Conservation (phyloP, 1,284 basidiomycete species). For the Singerocomus inundabilis region DNA sequence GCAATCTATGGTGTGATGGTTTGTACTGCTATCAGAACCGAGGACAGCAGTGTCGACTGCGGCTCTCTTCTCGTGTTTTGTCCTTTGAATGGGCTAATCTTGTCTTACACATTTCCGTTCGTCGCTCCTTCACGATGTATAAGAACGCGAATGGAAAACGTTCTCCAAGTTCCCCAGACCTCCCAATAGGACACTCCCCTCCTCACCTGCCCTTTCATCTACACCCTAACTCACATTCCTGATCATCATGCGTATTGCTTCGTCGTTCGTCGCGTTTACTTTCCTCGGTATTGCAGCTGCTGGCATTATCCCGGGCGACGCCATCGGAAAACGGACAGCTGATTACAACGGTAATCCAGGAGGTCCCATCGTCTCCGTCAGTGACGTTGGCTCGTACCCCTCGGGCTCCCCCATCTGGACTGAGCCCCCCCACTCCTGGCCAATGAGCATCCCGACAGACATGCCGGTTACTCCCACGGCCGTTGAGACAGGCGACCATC, state of each 20-base stretch:
- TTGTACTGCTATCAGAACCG: neutral
- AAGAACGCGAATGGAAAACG: no score
- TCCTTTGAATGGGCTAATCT: no score
- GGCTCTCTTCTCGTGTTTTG: no score
- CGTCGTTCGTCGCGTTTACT: slow-evolving; percentile 3
- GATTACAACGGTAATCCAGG: neutral
- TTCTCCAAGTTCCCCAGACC: no score
- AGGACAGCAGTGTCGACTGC: neutral
- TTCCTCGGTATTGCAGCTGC: slow-evolving; percentile 11
- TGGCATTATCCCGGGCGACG: neutral
- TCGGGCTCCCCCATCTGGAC: neutral
- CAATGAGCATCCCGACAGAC: neutral
- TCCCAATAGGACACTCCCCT: neutral
- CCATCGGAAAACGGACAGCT: no score
- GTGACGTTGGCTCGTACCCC: neutral
- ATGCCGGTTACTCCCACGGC: neutral
- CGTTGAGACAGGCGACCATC: no score
- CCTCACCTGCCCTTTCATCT: neutral
- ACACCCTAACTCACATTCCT: neutral
- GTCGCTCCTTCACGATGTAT: no score
- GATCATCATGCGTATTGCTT: slow-evolving; percentile 14
- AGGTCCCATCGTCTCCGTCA: neutral
- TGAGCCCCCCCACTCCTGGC: neutral
- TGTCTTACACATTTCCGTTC: no score
- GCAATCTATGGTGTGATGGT: neutral